phyloP scores from a whole-genome alignment of 2,329 filamentous ascomycete species.

The Cylindrodendrum hubeiense region DNA sequence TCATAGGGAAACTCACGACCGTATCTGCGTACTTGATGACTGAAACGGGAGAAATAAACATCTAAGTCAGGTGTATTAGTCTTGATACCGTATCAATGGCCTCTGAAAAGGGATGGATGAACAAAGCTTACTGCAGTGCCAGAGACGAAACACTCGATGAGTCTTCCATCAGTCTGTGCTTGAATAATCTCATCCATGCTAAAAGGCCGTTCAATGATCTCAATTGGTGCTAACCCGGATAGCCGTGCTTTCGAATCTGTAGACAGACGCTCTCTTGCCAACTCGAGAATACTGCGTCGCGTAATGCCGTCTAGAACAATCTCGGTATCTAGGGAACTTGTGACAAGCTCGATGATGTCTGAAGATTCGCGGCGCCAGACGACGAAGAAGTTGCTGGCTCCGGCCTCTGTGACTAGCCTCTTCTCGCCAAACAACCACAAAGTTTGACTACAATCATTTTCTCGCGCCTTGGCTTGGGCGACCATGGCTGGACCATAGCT shows the following conservation, averaged over 20 bases:
- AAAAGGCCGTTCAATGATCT: neutral
- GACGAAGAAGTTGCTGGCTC: slow-evolving; percentile 73
- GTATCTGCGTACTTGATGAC: neutral
- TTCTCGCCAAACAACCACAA: slow-evolving; percentile 72
- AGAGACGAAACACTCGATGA: slow-evolving; percentile 4
- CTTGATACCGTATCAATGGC: neutral
- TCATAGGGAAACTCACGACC: neutral
- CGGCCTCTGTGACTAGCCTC: slow-evolving; percentile 70
- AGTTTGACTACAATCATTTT: slow-evolving; percentile 69
- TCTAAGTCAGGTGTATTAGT: neutral
- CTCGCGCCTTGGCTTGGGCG: slow-evolving; percentile 66
- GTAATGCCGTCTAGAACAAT: slow-evolving; percentile 6
- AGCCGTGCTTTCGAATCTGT: neutral
- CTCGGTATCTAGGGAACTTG: neutral
- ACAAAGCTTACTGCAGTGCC: slow-evolving; percentile 19
- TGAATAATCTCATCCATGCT: slow-evolving; percentile 6
- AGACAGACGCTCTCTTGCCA: neutral
- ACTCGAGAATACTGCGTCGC: neutral
- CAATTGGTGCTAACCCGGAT: neutral
- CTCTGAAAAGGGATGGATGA: neutral
- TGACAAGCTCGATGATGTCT: slow-evolving; percentile 1
- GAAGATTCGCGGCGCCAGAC: slow-evolving; percentile 56
- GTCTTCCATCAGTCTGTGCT: neutral
- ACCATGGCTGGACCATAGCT: slow-evolving; percentile 72
- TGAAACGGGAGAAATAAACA: neutral